Conservation (phyloP, 768 basidiomycete genomes). For the Boletus reticulatus region DNA sequence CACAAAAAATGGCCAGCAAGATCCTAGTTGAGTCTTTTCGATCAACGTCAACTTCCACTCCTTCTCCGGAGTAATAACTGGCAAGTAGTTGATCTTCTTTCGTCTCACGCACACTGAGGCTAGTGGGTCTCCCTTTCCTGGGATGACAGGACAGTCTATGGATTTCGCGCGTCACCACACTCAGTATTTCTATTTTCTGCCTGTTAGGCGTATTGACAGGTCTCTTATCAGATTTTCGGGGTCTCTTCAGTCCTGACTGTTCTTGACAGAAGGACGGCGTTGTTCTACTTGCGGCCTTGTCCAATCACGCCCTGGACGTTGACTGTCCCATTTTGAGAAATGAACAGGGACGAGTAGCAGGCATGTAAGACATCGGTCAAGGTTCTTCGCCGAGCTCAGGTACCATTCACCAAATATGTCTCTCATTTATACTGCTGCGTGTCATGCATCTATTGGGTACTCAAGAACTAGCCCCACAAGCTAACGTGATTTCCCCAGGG, state of each 20-base stretch:
- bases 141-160: not conserved
- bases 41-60: slow-evolving; percentile 1
- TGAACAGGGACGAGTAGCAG: slow-evolving; percentile 3
- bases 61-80: not conserved
- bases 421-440: slow-evolving; percentile 1
- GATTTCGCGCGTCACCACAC: not conserved
- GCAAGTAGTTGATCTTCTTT: slow-evolving; percentile 8
- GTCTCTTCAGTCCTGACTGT: not conserved
- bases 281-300: not conserved
- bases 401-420: slow-evolving; percentile 7
- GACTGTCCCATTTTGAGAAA: not conserved
- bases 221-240: not conserved
- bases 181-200: not conserved
- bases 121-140: not conserved
- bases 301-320: not conserved
- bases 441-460: not conserved
- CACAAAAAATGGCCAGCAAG: slow-evolving; percentile 2
- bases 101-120: not conserved
- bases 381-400: slow-evolving; percentile 6
- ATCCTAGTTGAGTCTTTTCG: not conserved
- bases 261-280: not conserved
- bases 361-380: slow-evolving; percentile 9
- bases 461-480: not conserved
- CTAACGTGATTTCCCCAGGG: not conserved
- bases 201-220: not conserved